Base-by-base conservation (phyloP, 768 basidiomycete genomes). In the Lentinula aciculospora region DNA sequence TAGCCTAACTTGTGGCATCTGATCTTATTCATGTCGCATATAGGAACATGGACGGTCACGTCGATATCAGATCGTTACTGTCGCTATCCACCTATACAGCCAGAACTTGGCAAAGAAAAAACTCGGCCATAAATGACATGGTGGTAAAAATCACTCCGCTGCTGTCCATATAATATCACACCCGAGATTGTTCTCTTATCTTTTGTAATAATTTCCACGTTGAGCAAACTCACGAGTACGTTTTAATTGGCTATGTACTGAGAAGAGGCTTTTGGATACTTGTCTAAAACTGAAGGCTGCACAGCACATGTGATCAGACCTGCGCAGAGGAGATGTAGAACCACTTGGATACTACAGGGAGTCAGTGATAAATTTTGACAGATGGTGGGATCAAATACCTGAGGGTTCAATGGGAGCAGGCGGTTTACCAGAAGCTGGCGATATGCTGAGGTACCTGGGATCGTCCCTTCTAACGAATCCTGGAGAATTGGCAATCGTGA, bases 311-410 rank as follows among this genome's bases (percentile, higher is more conserved):
- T 19, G 49, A 50, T 28, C 15, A 53, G 60, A 92, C 88, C 62
- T 88, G 87, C 31, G 89, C 89, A 32, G 92, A 92, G 21, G 92
- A 91, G 66, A 94, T 94, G 74, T 93, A 91, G 84, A 94, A 94
- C 92, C 91, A 93, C 69, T 92, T 93, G 62, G 85, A 91, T 64
- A 93, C 91, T 92, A 62, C 23, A 21, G 2, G 66, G 7, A 5
- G 68, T 46, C 27, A 39, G 9, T n/a, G 32, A 60, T 29, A 15
- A 9, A 15, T 34, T 25, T 7, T 47, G 17, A 8, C 19, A 56
- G 19, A 17, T 48, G 9, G 50, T 48, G 51, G n/a, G 46, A 29
- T 8, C 5, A 74, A 86, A 70, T 67, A 94, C 94, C 87, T 56
- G 94, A 89, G 60, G 92, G 86, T 65, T 98, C 96, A 65, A 98